These are phyloP conservation scores for Vickermania ingenoplastis DNA, from an alignment of 208 protist species.

Conservation along the genomic window DNA sequence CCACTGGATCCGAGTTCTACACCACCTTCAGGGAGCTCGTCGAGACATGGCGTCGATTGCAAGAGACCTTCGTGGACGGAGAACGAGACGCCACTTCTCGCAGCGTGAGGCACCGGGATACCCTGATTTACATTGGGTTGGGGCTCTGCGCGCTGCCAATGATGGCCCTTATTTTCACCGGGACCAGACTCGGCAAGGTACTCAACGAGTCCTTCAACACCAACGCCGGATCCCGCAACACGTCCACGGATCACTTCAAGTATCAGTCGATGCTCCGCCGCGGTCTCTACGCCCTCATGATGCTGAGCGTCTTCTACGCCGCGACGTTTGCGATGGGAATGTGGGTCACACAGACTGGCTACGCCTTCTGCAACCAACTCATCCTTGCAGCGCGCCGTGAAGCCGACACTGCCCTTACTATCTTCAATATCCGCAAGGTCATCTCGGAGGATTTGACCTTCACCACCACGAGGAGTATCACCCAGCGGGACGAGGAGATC, in stretches of 20 bases:
- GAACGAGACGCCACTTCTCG: not conserved
- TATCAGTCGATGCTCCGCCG: slow-evolving; percentile 7
- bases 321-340: slow-evolving; percentile 6
- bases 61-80: not conserved
- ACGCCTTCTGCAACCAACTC: slow-evolving; percentile 5
- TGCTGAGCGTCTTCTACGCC: slow-evolving; percentile 4
- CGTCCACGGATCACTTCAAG: slow-evolving; percentile 4
- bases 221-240: not conserved
- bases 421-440: slow-evolving; percentile 7
- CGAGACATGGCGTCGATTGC: not conserved
- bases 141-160: not conserved
- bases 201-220: not conserved
- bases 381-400: not conserved
- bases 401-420: not conserved
- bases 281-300: not conserved
- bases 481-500: not conserved
- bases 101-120: not conserved
- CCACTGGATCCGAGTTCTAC: slow-evolving; percentile 2
- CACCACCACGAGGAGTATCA: not conserved
- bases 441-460: not conserved
- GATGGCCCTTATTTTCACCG: not conserved
- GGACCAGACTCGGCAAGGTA: not conserved
- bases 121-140: not conserved
- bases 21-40: not conserved
- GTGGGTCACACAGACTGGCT: slow-evolving; percentile 10